A percentile compares a stretch with the other conserved stretches of the same genome.
These are phyloP conservation scores for Sergeia podlipaevii DNA, from an alignment of 208 protist species.

Conservation along the genomic window DNA sequence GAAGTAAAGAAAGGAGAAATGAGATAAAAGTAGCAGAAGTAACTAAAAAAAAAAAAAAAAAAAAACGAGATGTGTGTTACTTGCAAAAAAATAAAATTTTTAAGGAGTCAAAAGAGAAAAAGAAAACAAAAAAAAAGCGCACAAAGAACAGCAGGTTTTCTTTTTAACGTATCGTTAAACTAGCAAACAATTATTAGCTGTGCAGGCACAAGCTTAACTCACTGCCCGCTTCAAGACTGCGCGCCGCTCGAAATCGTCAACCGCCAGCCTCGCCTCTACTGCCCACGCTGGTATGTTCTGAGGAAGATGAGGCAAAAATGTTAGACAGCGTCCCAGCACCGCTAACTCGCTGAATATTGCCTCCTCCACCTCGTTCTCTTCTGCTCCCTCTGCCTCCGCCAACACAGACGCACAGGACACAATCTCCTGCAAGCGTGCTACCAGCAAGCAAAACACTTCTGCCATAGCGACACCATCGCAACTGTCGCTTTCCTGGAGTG, in stretches of 20 bases:
- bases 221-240: slow-evolving; percentile 27
- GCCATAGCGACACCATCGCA: slow-evolving; percentile 6
- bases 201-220: too few species aligned
- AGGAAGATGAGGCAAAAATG: slow-evolving; percentile 7
- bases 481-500: slow-evolving; percentile 15
- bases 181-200: too few species aligned
- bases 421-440: slow-evolving; percentile 25
- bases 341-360: slow-evolving; percentile 30
- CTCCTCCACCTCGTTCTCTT: slow-evolving; percentile 9
- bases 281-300: slow-evolving; percentile 21
- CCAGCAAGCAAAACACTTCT: slow-evolving; percentile 17
- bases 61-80: background rate
- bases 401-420: slow-evolving; percentile 12
- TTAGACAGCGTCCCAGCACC: slow-evolving; percentile 23
- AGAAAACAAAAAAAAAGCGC: too few species aligned
- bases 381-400: background rate
- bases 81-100: too few species aligned
- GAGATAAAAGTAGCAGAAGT: background rate
- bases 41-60: background rate
- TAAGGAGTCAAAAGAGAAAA: too few species aligned
- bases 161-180: too few species aligned
- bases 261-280: slow-evolving; percentile 18
- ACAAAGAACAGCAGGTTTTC: too few species aligned
- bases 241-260: slow-evolving; percentile 52
- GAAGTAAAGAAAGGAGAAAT: slow-evolving; percentile 1